Base-by-base conservation (phyloP, 2,329 filamentous ascomycete species). In the Juglanconis juglandina region DNA sequence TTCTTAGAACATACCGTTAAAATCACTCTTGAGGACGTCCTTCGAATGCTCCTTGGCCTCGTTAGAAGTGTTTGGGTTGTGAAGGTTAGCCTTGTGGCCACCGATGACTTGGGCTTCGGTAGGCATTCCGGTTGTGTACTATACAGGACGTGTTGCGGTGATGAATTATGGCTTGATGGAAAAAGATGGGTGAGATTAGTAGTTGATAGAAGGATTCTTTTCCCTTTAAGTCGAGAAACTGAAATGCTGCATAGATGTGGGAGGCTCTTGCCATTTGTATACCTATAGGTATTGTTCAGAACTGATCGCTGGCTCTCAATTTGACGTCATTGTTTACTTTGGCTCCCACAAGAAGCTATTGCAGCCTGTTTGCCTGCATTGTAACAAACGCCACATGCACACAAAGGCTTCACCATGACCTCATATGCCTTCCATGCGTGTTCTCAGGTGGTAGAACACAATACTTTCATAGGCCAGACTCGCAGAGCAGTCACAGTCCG, bases 61-160 rank as follows among this genome's bases (percentile, higher is more conserved):
- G 54, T 82, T 68, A 0, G 81, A 84, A 58, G 76, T 79, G 70
- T 83, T 82, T 65, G 82, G 80, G 75, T 84, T 85, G 70, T 79
- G 79, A 63, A 85, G 66, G 69, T 78, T 82, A 60, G 82, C 82
- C 77, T 86, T 86, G 78, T 86, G 82, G 71, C 82, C 82, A 61
- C 79, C 81, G 65, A 80, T 77, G 64, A 83, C 68, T 64, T 84
- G 79, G 71, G 78, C 76, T 65, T 80, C 75, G 64, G 76, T 74
- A 72, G 78, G 71, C 78, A 81, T 82, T 46, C 65, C 78, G 70
- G 63, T 14, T 46, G 35, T 30, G 39, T 49, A n/a, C 1, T 11
- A 33, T 17, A 7, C 5, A 9, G 4, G 6, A 52, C 8, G 3
- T 17, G 42, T 2, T 39, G 14, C 35, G 42, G 34, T n/a, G 11